phyloP scores from a whole-genome alignment of 140 eudicot species.

The Ambrosia hybrid region DNA sequence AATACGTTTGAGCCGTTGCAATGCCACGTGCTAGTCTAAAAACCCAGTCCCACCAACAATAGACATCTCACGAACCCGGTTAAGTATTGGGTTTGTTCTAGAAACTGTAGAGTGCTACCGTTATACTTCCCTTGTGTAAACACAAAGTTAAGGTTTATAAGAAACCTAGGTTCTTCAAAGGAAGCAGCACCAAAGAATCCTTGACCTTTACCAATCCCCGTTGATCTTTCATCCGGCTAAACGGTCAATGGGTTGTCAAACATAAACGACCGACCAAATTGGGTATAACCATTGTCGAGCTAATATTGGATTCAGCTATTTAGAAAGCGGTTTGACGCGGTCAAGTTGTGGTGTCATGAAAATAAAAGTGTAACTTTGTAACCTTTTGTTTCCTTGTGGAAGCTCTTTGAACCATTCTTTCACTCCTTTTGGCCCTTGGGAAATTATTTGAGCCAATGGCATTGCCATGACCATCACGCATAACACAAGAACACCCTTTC shows the following conservation, averaged over 20 bases:
- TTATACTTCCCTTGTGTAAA: slow-evolving; percentile 47
- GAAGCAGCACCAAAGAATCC: slow-evolving; percentile 49
- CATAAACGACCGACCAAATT: slow-evolving; percentile 44
- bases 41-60: slow-evolving; percentile 59
- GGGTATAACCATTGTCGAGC: slow-evolving; percentile 25
- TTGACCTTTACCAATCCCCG: slow-evolving; percentile 56
- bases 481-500: slow-evolving; percentile 20
- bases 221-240: slow-evolving; percentile 44
- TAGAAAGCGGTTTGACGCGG: slow-evolving; percentile 35
- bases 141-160: slow-evolving; percentile 43
- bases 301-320: slow-evolving; percentile 39
- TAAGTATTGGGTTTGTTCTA: slow-evolving; percentile 32
- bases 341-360: too few relatives aligned
- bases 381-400: slow-evolving; percentile 33
- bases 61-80: slow-evolving; percentile 49
- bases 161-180: slow-evolving; percentile 36
- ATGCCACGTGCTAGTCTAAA: slow-evolving; percentile 57
- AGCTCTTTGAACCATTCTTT: slow-evolving; percentile 49
- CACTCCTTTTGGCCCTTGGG: slow-evolving; percentile 41
- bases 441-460: slow-evolving; percentile 29
- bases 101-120: slow-evolving; percentile 41
- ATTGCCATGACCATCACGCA: slow-evolving; percentile 23
- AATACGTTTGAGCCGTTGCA: slow-evolving; percentile 34
- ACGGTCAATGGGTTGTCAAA: slow-evolving; percentile 50
- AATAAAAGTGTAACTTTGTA: slow-evolving; percentile 54